phyloP scores from a whole-genome alignment of 768 basidiomycete genomes.

The Boletus pseudopeckii region DNA sequence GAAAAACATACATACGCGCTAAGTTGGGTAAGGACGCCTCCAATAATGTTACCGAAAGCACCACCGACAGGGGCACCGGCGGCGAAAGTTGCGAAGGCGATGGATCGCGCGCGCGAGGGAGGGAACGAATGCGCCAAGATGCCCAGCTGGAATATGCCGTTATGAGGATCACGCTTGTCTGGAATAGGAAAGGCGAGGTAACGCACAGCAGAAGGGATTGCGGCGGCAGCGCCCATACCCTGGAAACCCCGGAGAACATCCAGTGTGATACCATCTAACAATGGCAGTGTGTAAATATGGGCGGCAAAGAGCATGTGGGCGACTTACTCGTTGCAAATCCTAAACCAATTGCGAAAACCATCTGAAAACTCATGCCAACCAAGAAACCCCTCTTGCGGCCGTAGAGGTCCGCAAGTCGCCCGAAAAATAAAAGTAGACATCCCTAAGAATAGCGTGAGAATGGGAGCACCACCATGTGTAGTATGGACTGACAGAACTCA shows the following conservation, averaged over 20 bases:
- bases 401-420: conserved; percentile 76
- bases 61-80: conserved; percentile 84
- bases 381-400: conserved; percentile 71
- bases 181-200: neutral
- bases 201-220: conserved; percentile 67
- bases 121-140: conserved; percentile 81
- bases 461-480: neutral
- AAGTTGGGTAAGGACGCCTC: conserved; percentile 67
- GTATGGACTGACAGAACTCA: conserved; percentile 55
- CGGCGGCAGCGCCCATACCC: conserved; percentile 76
- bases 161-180: neutral
- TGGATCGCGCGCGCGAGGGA: conserved; percentile 58
- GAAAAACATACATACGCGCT: conserved; percentile 29
- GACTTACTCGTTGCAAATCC: conserved; percentile 56
- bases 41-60: conserved; percentile 63
- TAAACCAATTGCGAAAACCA: conserved; percentile 58
- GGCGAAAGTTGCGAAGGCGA: conserved; percentile 80
- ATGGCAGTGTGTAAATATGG: neutral
- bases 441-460: conserved; percentile 46
- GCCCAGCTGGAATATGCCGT: conserved; percentile 50
- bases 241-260: conserved; percentile 74
- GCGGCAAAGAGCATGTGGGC: neutral
- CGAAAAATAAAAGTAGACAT: conserved; percentile 73
- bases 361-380: conserved; percentile 51
- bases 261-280: conserved; percentile 53